Evolutionary conservation across 2,329 filamentous ascomycete species (phyloP).

Genomic region (Metarhizium anisopliae): DNA sequence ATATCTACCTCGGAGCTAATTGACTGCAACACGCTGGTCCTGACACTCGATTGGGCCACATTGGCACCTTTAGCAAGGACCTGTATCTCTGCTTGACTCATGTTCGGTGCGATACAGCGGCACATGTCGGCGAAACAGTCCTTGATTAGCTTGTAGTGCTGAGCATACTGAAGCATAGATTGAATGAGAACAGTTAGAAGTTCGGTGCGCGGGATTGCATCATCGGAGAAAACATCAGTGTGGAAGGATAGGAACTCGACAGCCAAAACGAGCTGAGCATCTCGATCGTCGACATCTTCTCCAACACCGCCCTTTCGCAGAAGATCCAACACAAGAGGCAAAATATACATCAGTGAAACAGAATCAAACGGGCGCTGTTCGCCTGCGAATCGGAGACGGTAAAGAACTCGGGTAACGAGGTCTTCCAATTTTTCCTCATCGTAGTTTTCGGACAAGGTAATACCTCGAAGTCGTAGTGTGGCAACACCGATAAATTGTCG

Average conservation of each 20-base stretch:
- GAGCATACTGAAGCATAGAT: constrained; percentile 80
- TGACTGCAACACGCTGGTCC: constrained; percentile 77
- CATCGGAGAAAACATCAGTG: constrained; percentile 67
- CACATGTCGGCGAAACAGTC: constrained; percentile 85
- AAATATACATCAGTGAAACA: constrained; percentile 77
- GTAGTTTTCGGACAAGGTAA: constrained; percentile 63
- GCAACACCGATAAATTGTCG: constrained; percentile 81
- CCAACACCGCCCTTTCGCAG: constrained; percentile 73
- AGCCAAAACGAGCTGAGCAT: constrained; percentile 82
- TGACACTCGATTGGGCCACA: constrained; percentile 69
- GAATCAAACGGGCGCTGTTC: constrained; percentile 92
- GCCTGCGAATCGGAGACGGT: constrained; percentile 79
- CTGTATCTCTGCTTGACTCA: constrained; percentile 60
- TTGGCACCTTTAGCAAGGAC: constrained; percentile 72
- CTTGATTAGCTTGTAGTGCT: constrained; percentile 92
- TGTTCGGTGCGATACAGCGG: constrained; percentile 75
- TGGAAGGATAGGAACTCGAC: constrained; percentile 87
- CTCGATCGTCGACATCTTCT: constrained; percentile 63
- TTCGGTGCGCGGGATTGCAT: constrained; percentile 65
- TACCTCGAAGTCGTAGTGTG: constrained; percentile 69
- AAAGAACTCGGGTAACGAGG: constrained; percentile 79
- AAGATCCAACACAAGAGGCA: constrained; percentile 73
- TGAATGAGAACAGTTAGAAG: constrained; percentile 63
- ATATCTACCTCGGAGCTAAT: constrained; percentile 90
- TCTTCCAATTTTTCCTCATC: constrained; percentile 74